Evolutionary conservation across 371 early-diverging fungal genomes (phyloP).

Genomic region (Mortierella sp.): DNA sequence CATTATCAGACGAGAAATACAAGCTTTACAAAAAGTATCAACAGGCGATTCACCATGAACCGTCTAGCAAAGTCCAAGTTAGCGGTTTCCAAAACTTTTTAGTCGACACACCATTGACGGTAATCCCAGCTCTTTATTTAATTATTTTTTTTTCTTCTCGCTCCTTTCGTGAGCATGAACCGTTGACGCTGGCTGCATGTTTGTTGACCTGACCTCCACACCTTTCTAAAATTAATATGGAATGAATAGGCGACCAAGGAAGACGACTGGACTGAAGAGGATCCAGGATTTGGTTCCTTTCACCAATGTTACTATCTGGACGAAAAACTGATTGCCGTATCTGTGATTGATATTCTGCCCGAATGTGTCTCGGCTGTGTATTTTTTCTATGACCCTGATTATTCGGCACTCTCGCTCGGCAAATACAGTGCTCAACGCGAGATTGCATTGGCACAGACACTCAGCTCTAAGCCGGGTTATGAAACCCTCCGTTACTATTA

Average conservation of each 20-base stretch:
- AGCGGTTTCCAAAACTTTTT: constrained; percentile 76
- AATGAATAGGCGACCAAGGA: constrained; percentile 25
- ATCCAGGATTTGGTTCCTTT: constrained; percentile 77
- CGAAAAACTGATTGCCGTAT: constrained; percentile 83
- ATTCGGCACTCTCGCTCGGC: constrained; percentile 77
- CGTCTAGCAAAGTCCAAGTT: constrained; percentile 60
- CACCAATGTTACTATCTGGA: constrained; percentile 90
- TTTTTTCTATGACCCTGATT: constrained; percentile 92
- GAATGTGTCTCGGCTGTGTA: constrained; percentile 92
- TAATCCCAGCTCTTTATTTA: constrained; percentile 24
- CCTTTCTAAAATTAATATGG: too few relatives aligned
- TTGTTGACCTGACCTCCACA: neutral
- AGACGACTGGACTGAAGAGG: constrained; percentile 26
- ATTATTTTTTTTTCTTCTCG: neutral
- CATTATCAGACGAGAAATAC: constrained; percentile 78
- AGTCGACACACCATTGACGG: constrained; percentile 77
- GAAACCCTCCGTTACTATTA: constrained; percentile 79
- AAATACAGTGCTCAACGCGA: constrained; percentile 88
- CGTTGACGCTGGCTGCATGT: too few relatives aligned
- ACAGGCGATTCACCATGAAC: constrained; percentile 79
- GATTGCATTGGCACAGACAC: constrained; percentile 64
- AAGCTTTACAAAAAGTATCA: constrained; percentile 86
- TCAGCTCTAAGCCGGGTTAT: constrained; percentile 43
- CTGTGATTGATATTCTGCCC: constrained; percentile 92
- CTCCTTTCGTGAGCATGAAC: neutral